Evolutionary conservation across 2,329 filamentous ascomycete genomes (phyloP), one percentile per base, ranked within the genome.

Genomic region (Ophiostoma himal-ulmi): DNA sequence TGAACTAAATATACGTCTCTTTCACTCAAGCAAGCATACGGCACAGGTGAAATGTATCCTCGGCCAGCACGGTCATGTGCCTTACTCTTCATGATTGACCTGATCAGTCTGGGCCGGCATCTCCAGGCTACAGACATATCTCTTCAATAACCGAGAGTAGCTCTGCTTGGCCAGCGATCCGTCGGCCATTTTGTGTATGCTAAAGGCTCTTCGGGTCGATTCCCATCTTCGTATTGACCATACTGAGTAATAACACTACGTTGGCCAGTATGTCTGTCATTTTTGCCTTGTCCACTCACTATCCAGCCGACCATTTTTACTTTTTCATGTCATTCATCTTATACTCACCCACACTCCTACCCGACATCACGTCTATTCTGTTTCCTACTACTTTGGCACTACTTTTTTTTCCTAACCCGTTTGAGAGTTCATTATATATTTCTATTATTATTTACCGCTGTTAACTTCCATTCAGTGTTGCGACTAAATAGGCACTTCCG

Each of bases 401-500:
- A 39, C 11, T 30, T 13, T 39, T 13, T 39, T 10, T 39, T 39
- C 2, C 37, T 13, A 39, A 20, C 20, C 41, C 41, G 17, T 44
- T 44, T 14, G 3, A 39, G 5, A 39, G 37, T 39, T 39, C 8
- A 39, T 13, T 13, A 39, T 39, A 39, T 3, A 30, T 30, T 30
- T 30, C 30, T 30, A 30, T 39, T 10, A 39, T 39, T 39, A 39
- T 39, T 39, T 39, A 39, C 37, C 41, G 57, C 65, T 20, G 2
- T 34, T 34, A 67, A 14, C 36, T 30, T 30, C 30, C 30, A 30
- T 65, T 70, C 44, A 20, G 52, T 66, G 37, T 54, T 30, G 30
- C 54, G 36, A 65, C 70, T 41, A 68, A 71, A 70, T 34, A 71
- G 70, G 70, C 68, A 70, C 44, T 65, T 70, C 70, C 70, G 68